phyloP scores from a whole-genome alignment of 768 basidiomycete species.

The Coprinopsis strossmayeri region DNA sequence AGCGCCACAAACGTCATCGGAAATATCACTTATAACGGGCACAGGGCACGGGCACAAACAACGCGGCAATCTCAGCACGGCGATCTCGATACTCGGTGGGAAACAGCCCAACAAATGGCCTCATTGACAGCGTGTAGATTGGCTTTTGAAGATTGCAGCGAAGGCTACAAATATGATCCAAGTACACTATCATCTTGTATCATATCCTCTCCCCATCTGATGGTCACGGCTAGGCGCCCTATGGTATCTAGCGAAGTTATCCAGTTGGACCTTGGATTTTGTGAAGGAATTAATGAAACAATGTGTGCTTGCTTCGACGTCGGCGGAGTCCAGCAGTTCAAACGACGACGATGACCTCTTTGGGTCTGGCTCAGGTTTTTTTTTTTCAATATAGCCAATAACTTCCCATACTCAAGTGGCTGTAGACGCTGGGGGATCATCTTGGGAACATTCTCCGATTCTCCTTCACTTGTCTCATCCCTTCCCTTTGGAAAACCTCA shows the following conservation, averaged over 20 bases:
- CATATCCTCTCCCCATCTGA: background rate
- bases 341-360: constrained; percentile 13
- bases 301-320: constrained; percentile 33
- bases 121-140: constrained; percentile 52
- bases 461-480: constrained; percentile 63
- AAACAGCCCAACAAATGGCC: constrained; percentile 59
- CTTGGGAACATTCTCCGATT: constrained; percentile 19
- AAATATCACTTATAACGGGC: constrained; percentile 10
- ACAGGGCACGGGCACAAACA: constrained; percentile 16
- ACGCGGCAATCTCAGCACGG: constrained; percentile 28
- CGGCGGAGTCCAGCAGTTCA: constrained; percentile 8
- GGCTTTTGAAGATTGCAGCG: constrained; percentile 64
- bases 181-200: constrained; percentile 29
- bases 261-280: constrained; percentile 55
- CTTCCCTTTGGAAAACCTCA: constrained; percentile 45
- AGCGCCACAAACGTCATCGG: constrained; percentile 14
- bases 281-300: constrained; percentile 56
- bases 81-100: constrained; percentile 41
- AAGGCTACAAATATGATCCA: constrained; percentile 55
- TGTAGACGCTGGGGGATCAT: background rate
- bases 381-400: too few species aligned
- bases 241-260: constrained; percentile 66
- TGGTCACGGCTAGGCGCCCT: constrained; percentile 42
- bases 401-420: background rate
- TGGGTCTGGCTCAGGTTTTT: constrained; percentile 8